A percentile compares a stretch with the other conserved stretches of the same genome.
phyloP scores from a whole-genome alignment of 1,284 basidiomycete species.

The Trichosporon faecale region DNA sequence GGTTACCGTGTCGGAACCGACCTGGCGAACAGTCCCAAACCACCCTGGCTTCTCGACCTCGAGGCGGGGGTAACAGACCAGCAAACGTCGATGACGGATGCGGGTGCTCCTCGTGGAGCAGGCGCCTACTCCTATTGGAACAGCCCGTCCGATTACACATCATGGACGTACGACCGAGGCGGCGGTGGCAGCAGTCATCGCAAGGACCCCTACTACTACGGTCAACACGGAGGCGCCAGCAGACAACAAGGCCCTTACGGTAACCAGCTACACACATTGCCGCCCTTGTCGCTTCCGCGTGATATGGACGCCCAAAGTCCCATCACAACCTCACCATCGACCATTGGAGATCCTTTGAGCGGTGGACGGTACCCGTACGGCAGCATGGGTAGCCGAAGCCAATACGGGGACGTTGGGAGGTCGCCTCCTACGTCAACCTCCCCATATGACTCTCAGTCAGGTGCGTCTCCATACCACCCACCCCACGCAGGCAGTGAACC shows the following conservation, averaged over 20 bases:
- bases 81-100: neutral
- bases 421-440: slow-evolving; percentile 19
- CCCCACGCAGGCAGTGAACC: neutral
- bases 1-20: slow-evolving; percentile 18
- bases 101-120: slow-evolving; percentile 11
- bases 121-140: slow-evolving; percentile 20
- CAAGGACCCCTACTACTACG: slow-evolving; percentile 15
- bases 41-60: slow-evolving; percentile 18
- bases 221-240: neutral
- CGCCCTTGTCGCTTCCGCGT: slow-evolving; percentile 8
- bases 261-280: slow-evolving; percentile 2
- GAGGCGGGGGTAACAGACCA: slow-evolving; percentile 20
- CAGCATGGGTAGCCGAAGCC: slow-evolving; percentile 6
- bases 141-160: slow-evolving; percentile 17
- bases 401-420: slow-evolving; percentile 16
- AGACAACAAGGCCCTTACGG: neutral
- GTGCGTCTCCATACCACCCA: slow-evolving; percentile 18
- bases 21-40: slow-evolving; percentile 25
- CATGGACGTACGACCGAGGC: slow-evolving; percentile 14
- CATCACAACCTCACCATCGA: neutral
- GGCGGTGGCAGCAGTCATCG: neutral
- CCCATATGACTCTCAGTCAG: slow-evolving; percentile 21
- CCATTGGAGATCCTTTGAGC: slow-evolving; percentile 3
- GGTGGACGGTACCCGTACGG: slow-evolving; percentile 9
- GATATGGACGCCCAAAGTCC: slow-evolving; percentile 16